Base-by-base conservation (phyloP, 805 yeast genomes). In the Monosporozyma yasuniensis region DNA sequence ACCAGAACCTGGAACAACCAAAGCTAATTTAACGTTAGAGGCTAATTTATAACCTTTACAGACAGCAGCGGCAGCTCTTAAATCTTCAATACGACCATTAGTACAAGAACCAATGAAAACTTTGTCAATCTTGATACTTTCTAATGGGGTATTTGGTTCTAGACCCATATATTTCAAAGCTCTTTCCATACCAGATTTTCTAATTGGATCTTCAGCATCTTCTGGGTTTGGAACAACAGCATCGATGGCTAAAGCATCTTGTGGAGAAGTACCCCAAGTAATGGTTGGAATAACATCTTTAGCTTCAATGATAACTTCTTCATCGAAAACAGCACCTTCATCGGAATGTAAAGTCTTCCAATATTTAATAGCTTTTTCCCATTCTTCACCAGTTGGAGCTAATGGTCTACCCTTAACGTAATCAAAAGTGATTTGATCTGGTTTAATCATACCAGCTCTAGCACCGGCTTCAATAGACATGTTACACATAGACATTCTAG, bases 401-500 rank as follows among this genome's bases (percentile, higher is more conserved):
- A 93, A 77, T 42, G 98, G 97, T 66, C 97, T 80, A 53, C 95
- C 96, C 73, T 90, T 83, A 60, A 93, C 76, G 71, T 93, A 93
- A 52, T 84, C 84, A 63, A 85, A 87, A 25, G 99, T 91, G 47
- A 68, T 81, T 57, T 89, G 85, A 66, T 93, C 99, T 9, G 99
- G 99, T 56, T 84, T 86, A 67, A 93, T 91, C 96, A 93, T 88
- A 72, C 99, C 99, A 22, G 99, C 98, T 74, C 99, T 84, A 16
- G 99, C 99, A 73, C 99, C 99, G 52, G 85, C 99, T 74, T 93
- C 99, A 63, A 93, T 91, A 43, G 98, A 83, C 99, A 93, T 93
- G 69, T 93, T 93, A 79, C 99, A 93, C 76, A 93, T 93, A 49
- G 98, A 89, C 99, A 93, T 93, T 72, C 99, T 81, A 11, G 98